phyloP scores from a whole-genome alignment of 306 rosid genomes.

The Mimosa pudica region DNA sequence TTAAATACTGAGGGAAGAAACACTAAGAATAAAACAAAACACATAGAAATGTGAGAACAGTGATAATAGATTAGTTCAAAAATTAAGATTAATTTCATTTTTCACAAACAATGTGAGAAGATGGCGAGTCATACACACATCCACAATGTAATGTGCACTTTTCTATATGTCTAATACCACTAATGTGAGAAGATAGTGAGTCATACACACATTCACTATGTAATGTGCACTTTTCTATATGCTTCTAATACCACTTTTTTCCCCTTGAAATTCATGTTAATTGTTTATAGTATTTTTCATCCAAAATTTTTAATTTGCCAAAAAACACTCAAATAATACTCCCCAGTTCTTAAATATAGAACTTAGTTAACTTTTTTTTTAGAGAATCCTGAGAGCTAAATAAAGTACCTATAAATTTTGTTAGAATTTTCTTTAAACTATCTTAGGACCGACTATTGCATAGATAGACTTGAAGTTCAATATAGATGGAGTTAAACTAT shows the following conservation, averaged over 20 bases:
- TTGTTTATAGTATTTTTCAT: background rate
- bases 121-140: background rate
- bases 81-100: background rate
- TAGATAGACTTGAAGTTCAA: no score
- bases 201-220: background rate
- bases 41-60: constrained; percentile 10
- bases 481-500: no score
- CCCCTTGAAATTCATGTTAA: background rate
- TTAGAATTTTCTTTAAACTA: no score
- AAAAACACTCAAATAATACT: background rate
- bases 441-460: no score
- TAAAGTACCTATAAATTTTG: no score
- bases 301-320: no score
- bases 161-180: background rate
- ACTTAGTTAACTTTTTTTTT: no score
- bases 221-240: background rate
- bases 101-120: background rate
- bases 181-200: no score
- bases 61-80: background rate
- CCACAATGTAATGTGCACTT: background rate
- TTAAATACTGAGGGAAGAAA: constrained; percentile 77
- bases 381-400: no score
- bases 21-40: constrained; percentile 50
- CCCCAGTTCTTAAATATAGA: no score
- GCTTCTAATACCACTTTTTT: background rate